phyloP scores from a whole-genome alignment of 2,329 filamentous ascomycete species.

The Pseudogymnoascus sp. region DNA sequence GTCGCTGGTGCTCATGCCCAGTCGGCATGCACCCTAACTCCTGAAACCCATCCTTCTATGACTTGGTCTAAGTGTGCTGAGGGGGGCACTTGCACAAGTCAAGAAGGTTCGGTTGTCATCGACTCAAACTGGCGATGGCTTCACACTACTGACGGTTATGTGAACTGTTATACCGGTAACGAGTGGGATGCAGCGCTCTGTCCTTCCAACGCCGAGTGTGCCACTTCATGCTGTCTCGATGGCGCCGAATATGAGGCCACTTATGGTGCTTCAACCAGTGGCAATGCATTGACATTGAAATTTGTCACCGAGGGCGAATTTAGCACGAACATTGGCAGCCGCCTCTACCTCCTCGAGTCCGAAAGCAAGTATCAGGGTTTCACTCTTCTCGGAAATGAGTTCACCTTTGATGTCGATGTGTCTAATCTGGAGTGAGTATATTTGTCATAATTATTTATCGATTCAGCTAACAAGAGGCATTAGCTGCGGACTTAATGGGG shows the following conservation, averaged over 20 bases:
- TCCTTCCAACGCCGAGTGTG: constrained; percentile 33
- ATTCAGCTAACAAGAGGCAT: constrained; percentile 49
- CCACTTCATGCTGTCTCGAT: constrained; percentile 40
- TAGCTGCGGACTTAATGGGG: constrained; percentile 60
- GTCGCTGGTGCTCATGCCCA: constrained; percentile 36
- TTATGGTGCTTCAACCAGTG: constrained; percentile 44
- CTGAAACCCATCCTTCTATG: constrained; percentile 41
- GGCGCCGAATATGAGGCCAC: constrained; percentile 41
- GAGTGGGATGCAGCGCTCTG: constrained; percentile 34
- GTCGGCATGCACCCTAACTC: constrained; percentile 34
- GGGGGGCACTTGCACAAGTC: constrained; percentile 36
- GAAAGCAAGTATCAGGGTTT: constrained; percentile 55
- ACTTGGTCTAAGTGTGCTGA: constrained; percentile 40
- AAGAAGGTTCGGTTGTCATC: constrained; percentile 38
- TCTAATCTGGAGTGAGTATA: constrained; percentile 40
- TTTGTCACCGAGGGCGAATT: constrained; percentile 37
- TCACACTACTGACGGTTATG: constrained; percentile 34
- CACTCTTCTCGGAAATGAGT: constrained; percentile 54
- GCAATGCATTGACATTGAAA: constrained; percentile 41
- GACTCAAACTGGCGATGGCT: constrained; percentile 49
- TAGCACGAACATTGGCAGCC: constrained; percentile 39
- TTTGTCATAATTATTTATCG: neutral
- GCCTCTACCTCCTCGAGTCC: constrained; percentile 54
- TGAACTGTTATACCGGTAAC: constrained; percentile 29
- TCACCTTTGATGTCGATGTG: constrained; percentile 62